A percentile compares a stretch with the other conserved stretches of the same genome.
Conservation (phyloP, 331 rosid species). For the Rhamnella rubrinervis region DNA sequence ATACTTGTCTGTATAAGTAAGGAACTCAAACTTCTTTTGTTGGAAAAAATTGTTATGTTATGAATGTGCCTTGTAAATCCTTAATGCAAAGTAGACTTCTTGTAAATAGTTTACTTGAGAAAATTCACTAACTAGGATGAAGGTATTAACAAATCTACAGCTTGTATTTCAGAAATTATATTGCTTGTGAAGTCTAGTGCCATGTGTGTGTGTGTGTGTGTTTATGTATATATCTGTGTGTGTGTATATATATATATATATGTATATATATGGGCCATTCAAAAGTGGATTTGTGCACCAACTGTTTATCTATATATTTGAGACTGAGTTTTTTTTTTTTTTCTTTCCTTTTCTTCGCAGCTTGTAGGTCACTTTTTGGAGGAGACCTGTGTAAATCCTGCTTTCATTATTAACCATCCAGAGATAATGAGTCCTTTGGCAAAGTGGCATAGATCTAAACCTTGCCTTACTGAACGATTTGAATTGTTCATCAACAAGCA, state of each 20-base stretch:
- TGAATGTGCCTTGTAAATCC: not conserved
- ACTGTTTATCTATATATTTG: not conserved
- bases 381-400: constrained; percentile 78
- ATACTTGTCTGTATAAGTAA: not conserved
- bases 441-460: constrained; percentile 86
- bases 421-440: constrained; percentile 98
- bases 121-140: not conserved
- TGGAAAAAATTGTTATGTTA: not conserved
- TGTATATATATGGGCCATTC: too few relatives aligned
- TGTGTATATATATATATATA: too few relatives aligned
- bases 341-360: constrained; percentile 37
- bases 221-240: too few relatives aligned
- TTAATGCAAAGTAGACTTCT: not conserved
- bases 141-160: not conserved
- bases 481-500: constrained; percentile 82
- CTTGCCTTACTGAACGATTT: constrained; percentile 84
- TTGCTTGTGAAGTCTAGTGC: too few relatives aligned
- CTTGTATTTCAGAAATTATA: too few relatives aligned
- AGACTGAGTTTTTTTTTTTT: not conserved
- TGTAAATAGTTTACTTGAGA: not conserved
- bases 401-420: constrained; percentile 83
- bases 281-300: not conserved
- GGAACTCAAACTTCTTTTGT: not conserved
- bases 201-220: too few relatives aligned
- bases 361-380: constrained; percentile 95